phyloP scores from a whole-genome alignment of 1,139 yeast species.

The Zygoascus meyerae region DNA sequence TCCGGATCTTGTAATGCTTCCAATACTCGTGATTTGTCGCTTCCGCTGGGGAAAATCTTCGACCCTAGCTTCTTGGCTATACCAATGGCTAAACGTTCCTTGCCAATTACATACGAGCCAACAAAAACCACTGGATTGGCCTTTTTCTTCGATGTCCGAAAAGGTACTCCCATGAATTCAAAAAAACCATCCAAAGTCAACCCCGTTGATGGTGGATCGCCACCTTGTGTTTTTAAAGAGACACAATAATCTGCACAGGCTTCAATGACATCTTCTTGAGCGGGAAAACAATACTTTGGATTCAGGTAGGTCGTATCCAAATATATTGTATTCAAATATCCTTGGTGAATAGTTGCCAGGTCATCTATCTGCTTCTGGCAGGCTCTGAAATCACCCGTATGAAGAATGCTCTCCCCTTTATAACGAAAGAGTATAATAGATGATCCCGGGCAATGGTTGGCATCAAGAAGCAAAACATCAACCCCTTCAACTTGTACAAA shows the following conservation, averaged over 20 bases:
- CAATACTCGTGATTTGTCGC: constrained; percentile 45
- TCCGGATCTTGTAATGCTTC: constrained; percentile 39
- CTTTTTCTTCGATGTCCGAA: constrained; percentile 8
- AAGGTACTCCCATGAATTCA: constrained; percentile 6
- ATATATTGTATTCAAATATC: constrained; percentile 51
- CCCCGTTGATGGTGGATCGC: constrained; percentile 13
- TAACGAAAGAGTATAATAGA: constrained; percentile 58
- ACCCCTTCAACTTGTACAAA: constrained; percentile 40
- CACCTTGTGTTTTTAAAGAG: constrained; percentile 33
- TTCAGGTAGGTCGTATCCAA: constrained; percentile 85
- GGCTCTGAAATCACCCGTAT: constrained; percentile 92
- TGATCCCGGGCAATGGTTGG: constrained; percentile 97
- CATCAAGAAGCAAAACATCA: constrained; percentile 62
- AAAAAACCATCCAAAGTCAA: constrained; percentile 22
- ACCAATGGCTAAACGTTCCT: constrained; percentile 72
- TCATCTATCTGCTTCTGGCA: constrained; percentile 37
- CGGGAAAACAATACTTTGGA: constrained; percentile 70
- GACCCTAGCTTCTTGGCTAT: constrained; percentile 53
- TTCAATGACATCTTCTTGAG: constrained; percentile 62
- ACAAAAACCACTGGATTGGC: constrained; percentile 50
- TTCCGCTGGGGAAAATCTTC: constrained; percentile 45
- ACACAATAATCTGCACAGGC: constrained; percentile 51
- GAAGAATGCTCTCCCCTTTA: constrained; percentile 43
- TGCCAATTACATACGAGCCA: constrained; percentile 92
- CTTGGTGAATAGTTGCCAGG: constrained; percentile 13